Percentiles rank a stretch among this genome's conserved stretches.
Conservation (phyloP, 495 filamentous ascomycete species). For the Daldinia childiae region DNA sequence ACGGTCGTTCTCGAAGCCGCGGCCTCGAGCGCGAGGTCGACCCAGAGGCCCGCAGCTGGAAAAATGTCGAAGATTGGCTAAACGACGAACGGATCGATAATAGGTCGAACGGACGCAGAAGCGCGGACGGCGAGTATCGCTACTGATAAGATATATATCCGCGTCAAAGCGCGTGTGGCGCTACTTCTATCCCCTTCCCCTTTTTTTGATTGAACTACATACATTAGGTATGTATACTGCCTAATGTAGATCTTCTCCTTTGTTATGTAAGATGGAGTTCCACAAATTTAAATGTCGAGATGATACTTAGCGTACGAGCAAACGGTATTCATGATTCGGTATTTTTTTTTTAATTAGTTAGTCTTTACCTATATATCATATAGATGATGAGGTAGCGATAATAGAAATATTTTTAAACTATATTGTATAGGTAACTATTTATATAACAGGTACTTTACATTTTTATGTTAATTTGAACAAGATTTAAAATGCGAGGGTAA, state of each 20-base stretch:
- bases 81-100: slow-evolving; percentile 35
- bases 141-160: slow-evolving; percentile 23
- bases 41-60: slow-evolving; percentile 43
- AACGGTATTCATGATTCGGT: background rate
- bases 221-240: too few relatives aligned
- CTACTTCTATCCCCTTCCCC: background rate
- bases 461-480: background rate
- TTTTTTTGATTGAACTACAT: background rate
- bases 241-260: background rate
- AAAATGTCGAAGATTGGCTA: slow-evolving; percentile 47
- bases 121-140: slow-evolving; percentile 37
- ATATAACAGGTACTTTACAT: background rate
- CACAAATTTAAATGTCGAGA: background rate
- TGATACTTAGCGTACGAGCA: background rate
- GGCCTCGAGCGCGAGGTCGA: slow-evolving; percentile 44
- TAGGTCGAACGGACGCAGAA: slow-evolving; percentile 29
- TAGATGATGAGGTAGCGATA: background rate
- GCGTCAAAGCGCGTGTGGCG: background rate
- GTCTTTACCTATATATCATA: background rate
- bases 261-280: background rate
- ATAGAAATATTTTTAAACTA: background rate
- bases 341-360: background rate
- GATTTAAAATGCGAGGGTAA: background rate
- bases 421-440: background rate
- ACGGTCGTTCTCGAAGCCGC: slow-evolving; percentile 15